These are phyloP conservation scores for Phialemoniopsis sp. DNA, from an alignment of 2,329 filamentous ascomycete genomes.

Conservation along the genomic window DNA sequence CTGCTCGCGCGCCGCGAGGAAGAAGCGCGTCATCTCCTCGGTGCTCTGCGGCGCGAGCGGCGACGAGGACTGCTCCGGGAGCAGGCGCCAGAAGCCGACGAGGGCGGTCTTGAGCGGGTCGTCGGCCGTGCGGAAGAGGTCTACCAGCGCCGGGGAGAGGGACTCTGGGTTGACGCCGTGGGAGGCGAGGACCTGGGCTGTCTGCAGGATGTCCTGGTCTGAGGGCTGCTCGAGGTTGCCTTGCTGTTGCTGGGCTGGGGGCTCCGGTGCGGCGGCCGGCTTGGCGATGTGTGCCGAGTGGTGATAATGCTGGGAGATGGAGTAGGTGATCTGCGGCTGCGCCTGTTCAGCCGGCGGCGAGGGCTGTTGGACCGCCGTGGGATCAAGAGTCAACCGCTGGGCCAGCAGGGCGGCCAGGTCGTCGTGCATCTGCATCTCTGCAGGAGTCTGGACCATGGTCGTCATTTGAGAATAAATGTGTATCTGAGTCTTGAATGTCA, in stretches of 20 bases:
- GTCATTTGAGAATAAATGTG: slow-evolving; percentile 2
- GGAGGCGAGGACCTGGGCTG: slow-evolving; percentile 42
- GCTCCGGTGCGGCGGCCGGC: slow-evolving; percentile 26
- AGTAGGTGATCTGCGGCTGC: slow-evolving; percentile 57
- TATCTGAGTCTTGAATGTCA: no score
- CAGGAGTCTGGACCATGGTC: slow-evolving; percentile 34
- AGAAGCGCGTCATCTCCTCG: no score
- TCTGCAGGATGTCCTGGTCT: no score
- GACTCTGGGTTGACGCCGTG: slow-evolving; percentile 67
- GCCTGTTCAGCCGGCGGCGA: slow-evolving; percentile 15
- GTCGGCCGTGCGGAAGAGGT: slow-evolving; percentile 74
- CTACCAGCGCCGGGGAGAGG: slow-evolving; percentile 70
- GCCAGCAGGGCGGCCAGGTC: slow-evolving; percentile 80
- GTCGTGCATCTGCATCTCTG: slow-evolving; percentile 65
- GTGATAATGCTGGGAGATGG: slow-evolving; percentile 77
- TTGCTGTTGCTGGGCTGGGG: slow-evolving; percentile 19
- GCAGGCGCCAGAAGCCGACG: slow-evolving; percentile 82
- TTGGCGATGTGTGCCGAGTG: slow-evolving; percentile 66
- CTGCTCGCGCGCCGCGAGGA: no score
- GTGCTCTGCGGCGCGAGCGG: neutral
- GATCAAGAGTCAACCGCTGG: slow-evolving; percentile 65
- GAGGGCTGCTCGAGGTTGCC: no score
- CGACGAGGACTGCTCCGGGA: slow-evolving; percentile 46
- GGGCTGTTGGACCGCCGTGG: slow-evolving; percentile 27
- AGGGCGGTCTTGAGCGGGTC: slow-evolving; percentile 68